Evolutionary conservation across 164 flowering plant genomes (phyloP).

Genomic region (Paratinospora sagittata): DNA sequence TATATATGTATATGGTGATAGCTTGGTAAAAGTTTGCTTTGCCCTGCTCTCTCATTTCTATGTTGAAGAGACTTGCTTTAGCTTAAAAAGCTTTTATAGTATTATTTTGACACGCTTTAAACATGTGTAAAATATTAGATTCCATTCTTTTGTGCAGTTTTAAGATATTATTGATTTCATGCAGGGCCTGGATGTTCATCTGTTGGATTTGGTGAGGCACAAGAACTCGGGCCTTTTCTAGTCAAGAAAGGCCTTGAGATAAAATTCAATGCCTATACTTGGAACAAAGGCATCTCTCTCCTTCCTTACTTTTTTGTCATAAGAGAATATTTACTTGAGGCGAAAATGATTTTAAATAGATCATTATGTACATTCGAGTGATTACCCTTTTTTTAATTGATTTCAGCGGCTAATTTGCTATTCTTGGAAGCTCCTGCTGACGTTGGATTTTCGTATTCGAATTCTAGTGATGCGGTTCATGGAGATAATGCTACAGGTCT

Average conservation of each 20-base stretch:
- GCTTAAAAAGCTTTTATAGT: background rate
- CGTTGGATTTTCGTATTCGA: constrained; percentile 60
- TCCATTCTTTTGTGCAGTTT: background rate
- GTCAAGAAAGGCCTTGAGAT: constrained; percentile 39
- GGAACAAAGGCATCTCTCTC: constrained; percentile 43
- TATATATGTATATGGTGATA: background rate
- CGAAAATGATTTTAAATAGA: background rate
- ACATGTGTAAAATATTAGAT: background rate
- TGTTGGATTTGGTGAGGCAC: constrained; percentile 56
- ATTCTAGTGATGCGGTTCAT: constrained; percentile 31
- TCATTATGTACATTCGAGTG: background rate
- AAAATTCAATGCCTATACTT: constrained; percentile 38
- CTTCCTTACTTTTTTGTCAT: background rate
- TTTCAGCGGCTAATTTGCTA: constrained; percentile 46
- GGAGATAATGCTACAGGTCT: constrained; percentile 51
- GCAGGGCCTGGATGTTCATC: constrained; percentile 82
- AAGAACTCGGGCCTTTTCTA: constrained; percentile 63
- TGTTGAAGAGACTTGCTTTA: background rate
- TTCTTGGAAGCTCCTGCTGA: constrained; percentile 60
- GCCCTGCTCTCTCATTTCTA: background rate
- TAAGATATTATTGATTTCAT: background rate
- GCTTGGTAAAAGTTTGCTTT: background rate
- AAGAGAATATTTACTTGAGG: background rate
- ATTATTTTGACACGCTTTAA: background rate
- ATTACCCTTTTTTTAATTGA: background rate